Evolutionary conservation across 345 rosid genomes (phyloP).

Genomic region (Bruguiera parviflora): DNA sequence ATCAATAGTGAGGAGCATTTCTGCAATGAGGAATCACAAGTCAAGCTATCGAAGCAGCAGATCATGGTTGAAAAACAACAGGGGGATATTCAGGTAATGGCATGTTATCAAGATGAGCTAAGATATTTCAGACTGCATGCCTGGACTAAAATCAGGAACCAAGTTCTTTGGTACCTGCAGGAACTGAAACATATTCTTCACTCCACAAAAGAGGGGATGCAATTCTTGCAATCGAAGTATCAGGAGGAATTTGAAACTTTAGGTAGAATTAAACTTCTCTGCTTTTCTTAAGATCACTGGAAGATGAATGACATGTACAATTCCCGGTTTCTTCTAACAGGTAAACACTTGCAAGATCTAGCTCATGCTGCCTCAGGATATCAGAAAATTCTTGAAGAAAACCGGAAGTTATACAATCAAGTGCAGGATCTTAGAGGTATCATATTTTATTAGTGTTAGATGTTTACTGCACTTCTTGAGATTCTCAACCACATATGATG

Average conservation of each 20-base stretch:
- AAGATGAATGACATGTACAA: constrained; percentile 20
- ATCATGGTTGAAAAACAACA: constrained; percentile 25
- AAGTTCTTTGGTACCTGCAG: constrained; percentile 15
- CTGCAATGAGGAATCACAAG: constrained; percentile 9
- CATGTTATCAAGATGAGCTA: not conserved
- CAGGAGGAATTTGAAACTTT: constrained; percentile 28
- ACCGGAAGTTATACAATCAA: constrained; percentile 35
- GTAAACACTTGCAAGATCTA: constrained; percentile 26
- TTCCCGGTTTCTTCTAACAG: constrained; percentile 17
- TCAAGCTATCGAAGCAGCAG: constrained; percentile 11
- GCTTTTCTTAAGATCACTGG: constrained; percentile 10
- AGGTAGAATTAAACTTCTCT: constrained; percentile 22
- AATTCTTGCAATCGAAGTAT: constrained; percentile 19
- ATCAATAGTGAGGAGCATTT: not conserved
- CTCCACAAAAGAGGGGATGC: constrained; percentile 21
- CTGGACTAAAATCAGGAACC: not conserved
- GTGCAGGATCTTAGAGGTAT: constrained; percentile 39
- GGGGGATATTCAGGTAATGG: constrained; percentile 45
- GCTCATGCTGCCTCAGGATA: constrained; percentile 38
- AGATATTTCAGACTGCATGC: not conserved
- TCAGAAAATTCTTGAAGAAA: constrained; percentile 32
- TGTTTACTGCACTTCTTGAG: too few relatives aligned
- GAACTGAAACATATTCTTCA: constrained; percentile 22
- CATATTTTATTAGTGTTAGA: not conserved
- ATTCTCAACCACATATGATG: too few relatives aligned